Evolutionary conservation across 164 flowering plant genomes (phyloP), one percentile per base, ranked within the genome.

Genomic region (Sedum album): DNA sequence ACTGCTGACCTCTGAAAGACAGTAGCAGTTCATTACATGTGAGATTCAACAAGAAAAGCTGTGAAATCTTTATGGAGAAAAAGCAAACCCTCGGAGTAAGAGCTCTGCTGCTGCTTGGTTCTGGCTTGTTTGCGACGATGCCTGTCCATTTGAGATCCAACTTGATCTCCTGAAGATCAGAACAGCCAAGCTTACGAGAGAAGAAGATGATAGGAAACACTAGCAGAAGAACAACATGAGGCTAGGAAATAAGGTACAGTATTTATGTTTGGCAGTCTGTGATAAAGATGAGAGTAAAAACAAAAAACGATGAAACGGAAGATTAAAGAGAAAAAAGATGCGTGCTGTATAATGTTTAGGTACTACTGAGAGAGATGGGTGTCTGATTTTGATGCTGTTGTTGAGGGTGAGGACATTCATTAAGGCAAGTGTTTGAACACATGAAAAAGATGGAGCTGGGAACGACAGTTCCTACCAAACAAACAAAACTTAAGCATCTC

Each of bases 1-100:
- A 49, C 86, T 81, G 71, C 88, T 85, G 68, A 83, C 91, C 72
- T 87, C 95, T 89, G 84, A 73, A 65, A 35, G 31, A 33, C 35
- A 33, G 6, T 61, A 31, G 38, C 35, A 61, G 64, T 60, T 1
- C 14, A n/a, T 35, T 26, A 60, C 6, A 23, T n/a, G n/a, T n/a
- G n/a, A n/a, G n/a, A n/a, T n/a, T n/a, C n/a, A n/a, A 21, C 6
- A 3, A 60, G 5, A 26, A 13, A 10, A 17, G 44, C 1, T 60
- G 49, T 48, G 20, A 39, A 66, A n/a, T n/a, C n/a, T n/a, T n/a
- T n/a, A n/a, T n/a, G n/a, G n/a, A 35, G 38, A 35, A 70, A 36
- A 68, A 1, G 60, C 42, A 31, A 31, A 74, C 81, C 85, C 70
- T 84, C 85, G 18, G 82, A 82, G 66, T 69, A 77, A 39, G 73